These are phyloP conservation scores for Aspergillus leporis DNA, from an alignment of 495 filamentous ascomycete species.

Conservation along the genomic window DNA sequence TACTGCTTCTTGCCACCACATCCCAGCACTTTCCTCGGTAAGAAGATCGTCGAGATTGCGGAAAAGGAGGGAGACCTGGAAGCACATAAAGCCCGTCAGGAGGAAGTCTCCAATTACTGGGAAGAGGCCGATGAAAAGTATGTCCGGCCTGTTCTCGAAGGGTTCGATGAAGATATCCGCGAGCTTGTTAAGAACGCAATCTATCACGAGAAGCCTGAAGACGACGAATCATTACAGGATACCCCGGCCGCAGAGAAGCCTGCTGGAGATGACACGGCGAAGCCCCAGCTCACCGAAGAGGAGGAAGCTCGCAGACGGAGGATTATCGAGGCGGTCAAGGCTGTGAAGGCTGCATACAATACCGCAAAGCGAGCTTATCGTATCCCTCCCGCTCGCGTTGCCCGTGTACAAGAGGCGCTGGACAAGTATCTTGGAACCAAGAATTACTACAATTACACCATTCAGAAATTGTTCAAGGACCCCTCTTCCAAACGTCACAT, in stretches of 20 bases:
- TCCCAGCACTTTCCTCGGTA: constrained; percentile 78
- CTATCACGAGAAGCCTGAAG: constrained; percentile 27
- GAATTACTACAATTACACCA: constrained; percentile 96
- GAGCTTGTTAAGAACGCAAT: constrained; percentile 42
- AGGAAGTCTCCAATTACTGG: constrained; percentile 81
- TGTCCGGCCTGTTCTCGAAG: constrained; percentile 70
- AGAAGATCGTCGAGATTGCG: constrained; percentile 70
- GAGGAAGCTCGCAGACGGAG: constrained; percentile 32
- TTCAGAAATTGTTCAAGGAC: constrained; percentile 78
- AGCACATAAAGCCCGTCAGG: constrained; percentile 64
- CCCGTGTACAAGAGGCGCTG: constrained; percentile 70
- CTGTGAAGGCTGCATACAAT: constrained; percentile 75
- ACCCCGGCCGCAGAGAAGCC: constrained; percentile 14
- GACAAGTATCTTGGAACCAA: constrained; percentile 73
- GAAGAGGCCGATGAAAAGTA: constrained; percentile 70
- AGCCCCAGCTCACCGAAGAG: constrained; percentile 7
- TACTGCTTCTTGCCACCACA: constrained; percentile 91
- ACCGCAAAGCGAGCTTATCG: constrained; percentile 79
- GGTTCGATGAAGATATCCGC: constrained; percentile 48
- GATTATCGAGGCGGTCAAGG: constrained; percentile 64
- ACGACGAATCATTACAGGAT: constrained; percentile 5
- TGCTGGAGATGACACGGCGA: not conserved
- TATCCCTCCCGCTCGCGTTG: constrained; percentile 67
- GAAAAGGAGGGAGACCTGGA: constrained; percentile 70
- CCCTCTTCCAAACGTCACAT: constrained; percentile 84